Evolutionary conservation across 1,284 basidiomycete genomes (phyloP).

Genomic region (Malassezia globosa): DNA sequence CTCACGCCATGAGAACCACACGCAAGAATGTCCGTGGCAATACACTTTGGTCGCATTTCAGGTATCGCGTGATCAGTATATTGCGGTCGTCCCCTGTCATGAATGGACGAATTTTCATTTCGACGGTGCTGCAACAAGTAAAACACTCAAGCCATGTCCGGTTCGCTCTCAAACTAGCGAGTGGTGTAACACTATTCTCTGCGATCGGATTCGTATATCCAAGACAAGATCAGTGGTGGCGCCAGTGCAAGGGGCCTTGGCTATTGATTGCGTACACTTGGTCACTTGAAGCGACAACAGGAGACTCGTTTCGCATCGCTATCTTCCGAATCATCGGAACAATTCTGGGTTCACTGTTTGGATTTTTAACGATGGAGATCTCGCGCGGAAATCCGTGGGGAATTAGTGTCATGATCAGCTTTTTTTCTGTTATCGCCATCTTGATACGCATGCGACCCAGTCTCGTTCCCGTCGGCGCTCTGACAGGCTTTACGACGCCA

Average conservation of each 20-base stretch:
- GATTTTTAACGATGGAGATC: constrained; percentile 47
- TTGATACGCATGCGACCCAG: constrained; percentile 44
- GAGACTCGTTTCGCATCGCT: constrained; percentile 50
- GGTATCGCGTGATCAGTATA: no score
- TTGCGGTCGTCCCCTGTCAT: constrained; percentile 4
- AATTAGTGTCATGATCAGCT: constrained; percentile 47
- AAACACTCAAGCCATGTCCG: constrained; percentile 49
- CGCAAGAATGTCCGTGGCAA: not conserved
- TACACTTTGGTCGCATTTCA: constrained; percentile 4
- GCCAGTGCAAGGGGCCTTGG: constrained; percentile 48
- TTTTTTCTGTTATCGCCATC: constrained; percentile 47
- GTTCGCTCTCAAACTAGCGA: constrained; percentile 49
- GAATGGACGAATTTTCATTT: constrained; percentile 18
- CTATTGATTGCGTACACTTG: constrained; percentile 48
- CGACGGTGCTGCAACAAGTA: constrained; percentile 18
- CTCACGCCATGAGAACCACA: not conserved
- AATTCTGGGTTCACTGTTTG: constrained; percentile 48
- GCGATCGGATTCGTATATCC: constrained; percentile 48
- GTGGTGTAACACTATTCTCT: constrained; percentile 49
- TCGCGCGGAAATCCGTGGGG: constrained; percentile 49
- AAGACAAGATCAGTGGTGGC: constrained; percentile 46
- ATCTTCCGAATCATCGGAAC: constrained; percentile 50
- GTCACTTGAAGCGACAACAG: constrained; percentile 50
- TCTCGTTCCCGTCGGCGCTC: constrained; percentile 47
- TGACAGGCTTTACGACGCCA: constrained; percentile 44